phyloP scores from a whole-genome alignment of 169 alveolate genomes.

The Plasmodium berghei region DNA sequence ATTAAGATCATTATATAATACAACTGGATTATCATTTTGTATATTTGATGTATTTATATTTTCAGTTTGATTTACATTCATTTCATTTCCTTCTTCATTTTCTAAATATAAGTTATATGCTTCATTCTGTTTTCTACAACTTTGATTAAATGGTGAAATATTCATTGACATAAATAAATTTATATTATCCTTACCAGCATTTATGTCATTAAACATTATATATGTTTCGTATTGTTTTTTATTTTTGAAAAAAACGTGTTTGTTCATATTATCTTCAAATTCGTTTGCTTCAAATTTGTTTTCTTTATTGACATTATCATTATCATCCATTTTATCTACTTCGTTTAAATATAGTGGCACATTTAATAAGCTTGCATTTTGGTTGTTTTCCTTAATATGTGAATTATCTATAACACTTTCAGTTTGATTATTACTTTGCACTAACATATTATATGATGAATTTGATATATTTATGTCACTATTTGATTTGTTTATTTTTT shows the following conservation, averaged over 20 bases:
- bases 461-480: too few relatives aligned
- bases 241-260: neutral
- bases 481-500: neutral
- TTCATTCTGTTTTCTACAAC: conserved; percentile 8
- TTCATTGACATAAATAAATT: conserved; percentile 12
- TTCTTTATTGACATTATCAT: neutral
- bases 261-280: neutral
- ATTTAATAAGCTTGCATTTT: too few relatives aligned
- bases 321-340: neutral
- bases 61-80: neutral
- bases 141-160: neutral
- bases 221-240: neutral
- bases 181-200: neutral
- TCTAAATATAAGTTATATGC: conserved; percentile 40
- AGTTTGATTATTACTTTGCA: too few relatives aligned
- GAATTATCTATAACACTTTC: too few relatives aligned
- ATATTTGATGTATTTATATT: neutral
- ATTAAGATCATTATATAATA: too few relatives aligned
- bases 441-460: too few relatives aligned
- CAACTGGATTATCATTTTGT: neutral
- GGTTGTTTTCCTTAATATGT: too few relatives aligned
- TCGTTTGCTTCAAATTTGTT: neutral
- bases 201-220: neutral
- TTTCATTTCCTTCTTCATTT: conserved; percentile 7
- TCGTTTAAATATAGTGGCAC: too few relatives aligned